A percentile compares a stretch with the other conserved stretches of the same genome.
Conservation (phyloP, 2,329 filamentous ascomycete genomes). For the Penicillium sp. region DNA sequence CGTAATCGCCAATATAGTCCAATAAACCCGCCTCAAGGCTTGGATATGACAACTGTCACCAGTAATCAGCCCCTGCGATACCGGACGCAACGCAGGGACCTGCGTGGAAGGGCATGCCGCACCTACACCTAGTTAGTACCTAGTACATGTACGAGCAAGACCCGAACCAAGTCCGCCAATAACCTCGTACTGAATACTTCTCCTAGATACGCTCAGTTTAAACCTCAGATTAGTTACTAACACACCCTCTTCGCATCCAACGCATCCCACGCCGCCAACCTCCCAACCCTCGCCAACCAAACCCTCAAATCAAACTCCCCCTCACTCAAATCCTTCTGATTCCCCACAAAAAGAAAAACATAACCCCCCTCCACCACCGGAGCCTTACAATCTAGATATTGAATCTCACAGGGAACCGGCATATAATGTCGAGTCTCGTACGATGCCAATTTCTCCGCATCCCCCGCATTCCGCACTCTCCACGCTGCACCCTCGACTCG, state of each 20-base stretch:
- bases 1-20: neutral
- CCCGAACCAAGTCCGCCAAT: no score
- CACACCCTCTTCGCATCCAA: neutral
- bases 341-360: conserved; percentile 26
- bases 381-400: conserved; percentile 10
- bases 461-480: conserved; percentile 11
- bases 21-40: neutral
- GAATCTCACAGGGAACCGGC: conserved; percentile 10
- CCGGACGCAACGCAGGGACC: conserved; percentile 1
- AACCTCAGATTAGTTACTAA: no score
- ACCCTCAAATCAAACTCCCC: conserved; percentile 23
- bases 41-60: neutral
- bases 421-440: conserved; percentile 22
- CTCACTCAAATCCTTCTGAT: conserved; percentile 22
- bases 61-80: neutral
- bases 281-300: conserved; percentile 23
- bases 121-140: no score
- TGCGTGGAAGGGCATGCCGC: neutral
- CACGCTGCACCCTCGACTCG: conserved; percentile 23
- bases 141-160: no score
- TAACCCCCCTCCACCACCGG: conserved; percentile 2
- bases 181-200: no score
- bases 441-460: conserved; percentile 17
- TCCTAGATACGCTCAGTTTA: no score
- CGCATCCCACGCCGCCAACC: conserved; percentile 1